Base-by-base conservation (phyloP, 306 rosid species). In the Psophocarpus tetragonolobus region DNA sequence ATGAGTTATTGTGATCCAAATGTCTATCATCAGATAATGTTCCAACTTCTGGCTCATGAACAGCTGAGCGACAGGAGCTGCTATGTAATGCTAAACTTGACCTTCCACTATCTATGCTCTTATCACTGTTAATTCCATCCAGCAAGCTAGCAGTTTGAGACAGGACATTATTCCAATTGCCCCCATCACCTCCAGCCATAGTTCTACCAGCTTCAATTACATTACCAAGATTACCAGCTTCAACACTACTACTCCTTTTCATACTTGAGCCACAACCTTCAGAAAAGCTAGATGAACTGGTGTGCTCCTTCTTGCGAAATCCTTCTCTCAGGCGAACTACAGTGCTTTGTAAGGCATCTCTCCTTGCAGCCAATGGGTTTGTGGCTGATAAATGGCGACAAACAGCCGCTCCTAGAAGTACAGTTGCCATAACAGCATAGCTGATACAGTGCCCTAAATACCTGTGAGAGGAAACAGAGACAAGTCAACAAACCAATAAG, bases 221-320 rank as follows among this genome's bases (percentile, higher is more conserved):
- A 88, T 87, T 88, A 72, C 93, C 91, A 68, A 88, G 87, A 78
- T 87, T 90, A 80, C 96, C 86, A 4, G 94, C 96, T 87, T 96
- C 99, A 81, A 92, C 93, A 81, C 98, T 96, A 79, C 99, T 91
- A 81, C 99, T 96, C n/a, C 88, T 94, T 80, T 96, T 96, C 89
- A 96, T 87, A 82, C 99, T 96, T 79, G 99, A 96, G 79, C 97
- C 98, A 79, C 98, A 96, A 58, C 98, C 98, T 81, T 96, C 99
- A 8, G 99, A 96, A 64, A 96, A 96, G 90, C 94, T 91, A 61
- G 98, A 92, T 75, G 99, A 96, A 86, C 99, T 86, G 75, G 92
- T 96, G 38, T 91, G 99, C 77, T 96, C 99, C 79, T 92, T 96
- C 75, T 84, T 92, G 61, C 93, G 99, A 56, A 96, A 96, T 4